phyloP scores from a whole-genome alignment of 2,329 filamentous ascomycete species.

The Ophiosphaerella korrae region DNA sequence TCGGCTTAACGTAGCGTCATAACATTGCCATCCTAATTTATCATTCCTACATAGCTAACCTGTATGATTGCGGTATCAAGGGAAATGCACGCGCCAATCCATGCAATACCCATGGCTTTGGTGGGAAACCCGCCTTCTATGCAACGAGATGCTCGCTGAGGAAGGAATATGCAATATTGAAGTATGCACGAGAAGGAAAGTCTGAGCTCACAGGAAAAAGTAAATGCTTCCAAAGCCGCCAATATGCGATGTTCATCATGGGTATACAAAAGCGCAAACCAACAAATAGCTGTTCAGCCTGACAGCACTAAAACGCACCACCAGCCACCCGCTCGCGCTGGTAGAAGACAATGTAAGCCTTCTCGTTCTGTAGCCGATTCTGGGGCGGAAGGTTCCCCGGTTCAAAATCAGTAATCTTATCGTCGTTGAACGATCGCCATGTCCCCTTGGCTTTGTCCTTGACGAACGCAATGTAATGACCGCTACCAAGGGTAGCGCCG shows the following conservation, averaged over 20 bases:
- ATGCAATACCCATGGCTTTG: background rate
- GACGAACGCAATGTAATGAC: slow-evolving; percentile 77
- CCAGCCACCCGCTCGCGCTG: slow-evolving; percentile 50
- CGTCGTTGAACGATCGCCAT: slow-evolving; percentile 68
- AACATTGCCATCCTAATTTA: background rate
- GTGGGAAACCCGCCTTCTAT: background rate
- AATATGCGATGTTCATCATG: background rate
- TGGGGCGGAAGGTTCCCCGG: slow-evolving; percentile 55
- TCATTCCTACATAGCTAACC: no score
- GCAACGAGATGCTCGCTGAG: background rate
- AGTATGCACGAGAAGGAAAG: background rate
- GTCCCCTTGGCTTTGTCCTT: slow-evolving; percentile 56
- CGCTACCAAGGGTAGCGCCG: slow-evolving; percentile 69
- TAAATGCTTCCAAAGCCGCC: background rate
- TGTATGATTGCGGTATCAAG: no score
- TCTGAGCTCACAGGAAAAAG: background rate
- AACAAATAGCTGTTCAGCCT: background rate
- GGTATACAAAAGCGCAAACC: background rate
- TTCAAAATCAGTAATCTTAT: slow-evolving; percentile 59
- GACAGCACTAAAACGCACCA: slow-evolving; percentile 26
- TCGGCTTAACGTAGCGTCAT: slow-evolving; percentile 13
- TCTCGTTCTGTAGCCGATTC: slow-evolving; percentile 64
- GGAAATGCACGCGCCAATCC: slow-evolving; percentile 2
- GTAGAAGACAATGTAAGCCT: slow-evolving; percentile 70
- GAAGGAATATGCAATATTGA: background rate